These are phyloP conservation scores for Geotrichum restrictum DNA, from an alignment of 1,139 yeast species.

Conservation along the genomic window DNA sequence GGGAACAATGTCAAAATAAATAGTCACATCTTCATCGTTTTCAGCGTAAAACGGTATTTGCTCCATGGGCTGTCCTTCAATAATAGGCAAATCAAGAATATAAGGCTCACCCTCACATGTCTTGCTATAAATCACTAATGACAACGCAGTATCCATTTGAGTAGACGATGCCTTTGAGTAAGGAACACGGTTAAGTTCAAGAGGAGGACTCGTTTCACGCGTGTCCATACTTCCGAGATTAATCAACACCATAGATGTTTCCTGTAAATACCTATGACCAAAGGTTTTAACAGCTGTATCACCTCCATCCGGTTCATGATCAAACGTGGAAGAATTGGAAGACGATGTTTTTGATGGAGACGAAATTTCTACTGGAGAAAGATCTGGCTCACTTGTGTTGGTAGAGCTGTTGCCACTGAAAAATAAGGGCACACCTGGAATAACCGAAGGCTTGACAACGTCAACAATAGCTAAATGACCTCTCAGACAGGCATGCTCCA, in stretches of 20 bases:
- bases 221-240: constrained; percentile 86
- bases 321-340: background rate
- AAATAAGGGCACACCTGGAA: constrained; percentile 20
- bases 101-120: constrained; percentile 51
- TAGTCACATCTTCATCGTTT: constrained; percentile 49
- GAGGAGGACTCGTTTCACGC: constrained; percentile 56
- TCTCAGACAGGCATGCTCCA: constrained; percentile 90
- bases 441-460: constrained; percentile 48
- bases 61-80: constrained; percentile 73
- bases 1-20: constrained; percentile 88
- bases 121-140: constrained; percentile 61
- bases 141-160: constrained; percentile 82
- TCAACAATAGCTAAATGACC: constrained; percentile 78
- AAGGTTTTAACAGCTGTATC: constrained; percentile 58
- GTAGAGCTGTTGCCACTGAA: constrained; percentile 2
- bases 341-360: background rate
- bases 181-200: constrained; percentile 70
- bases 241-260: constrained; percentile 64
- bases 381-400: background rate
- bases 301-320: background rate
- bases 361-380: background rate
- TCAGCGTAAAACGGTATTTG: constrained; percentile 72
- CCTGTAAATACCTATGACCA: constrained; percentile 72
- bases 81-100: constrained; percentile 76
- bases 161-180: constrained; percentile 71